A percentile compares a stretch with the other conserved stretches of the same genome.
phyloP scores from a whole-genome alignment of 106 monocot species.

The Acorus calamus region DNA sequence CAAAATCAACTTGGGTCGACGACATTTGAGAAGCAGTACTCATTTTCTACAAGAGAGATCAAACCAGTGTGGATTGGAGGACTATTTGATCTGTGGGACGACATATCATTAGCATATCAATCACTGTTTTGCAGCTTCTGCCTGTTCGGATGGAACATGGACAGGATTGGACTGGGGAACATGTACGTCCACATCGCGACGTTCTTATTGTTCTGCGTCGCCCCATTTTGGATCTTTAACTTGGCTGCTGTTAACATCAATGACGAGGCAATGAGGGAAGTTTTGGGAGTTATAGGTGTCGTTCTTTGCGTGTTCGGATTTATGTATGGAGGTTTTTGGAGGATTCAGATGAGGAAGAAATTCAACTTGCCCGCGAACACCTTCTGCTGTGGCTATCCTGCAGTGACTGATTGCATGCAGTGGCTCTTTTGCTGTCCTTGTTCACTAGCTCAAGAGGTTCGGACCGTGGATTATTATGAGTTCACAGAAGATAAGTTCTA shows the following conservation, averaged over 20 bases:
- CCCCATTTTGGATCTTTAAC: constrained; percentile 49
- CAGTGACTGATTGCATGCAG: constrained; percentile 36
- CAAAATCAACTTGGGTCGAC: constrained; percentile 14
- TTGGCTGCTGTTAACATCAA: constrained; percentile 40
- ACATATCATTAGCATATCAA: constrained; percentile 30
- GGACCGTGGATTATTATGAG: constrained; percentile 42
- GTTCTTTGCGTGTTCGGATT: constrained; percentile 35
- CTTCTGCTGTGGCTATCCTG: constrained; percentile 30
- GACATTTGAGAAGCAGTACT: constrained; percentile 48
- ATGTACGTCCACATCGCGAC: constrained; percentile 53
- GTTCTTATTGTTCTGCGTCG: constrained; percentile 34
- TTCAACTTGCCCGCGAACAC: constrained; percentile 35
- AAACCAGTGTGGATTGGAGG: constrained; percentile 37
- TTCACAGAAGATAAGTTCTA: constrained; percentile 44
- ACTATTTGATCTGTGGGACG: constrained; percentile 43
- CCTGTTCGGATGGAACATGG: constrained; percentile 53
- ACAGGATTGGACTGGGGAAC: constrained; percentile 43
- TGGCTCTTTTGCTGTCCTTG: constrained; percentile 40
- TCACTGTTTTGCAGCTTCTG: constrained; percentile 46
- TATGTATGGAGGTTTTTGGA: constrained; percentile 50
- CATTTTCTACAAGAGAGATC: constrained; percentile 34
- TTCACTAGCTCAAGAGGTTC: constrained; percentile 48
- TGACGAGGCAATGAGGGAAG: constrained; percentile 27
- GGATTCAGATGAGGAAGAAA: constrained; percentile 46
- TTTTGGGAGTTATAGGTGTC: constrained; percentile 31